phyloP scores from a whole-genome alignment of 345 rosid species.

The Euphorbia lathyris region DNA sequence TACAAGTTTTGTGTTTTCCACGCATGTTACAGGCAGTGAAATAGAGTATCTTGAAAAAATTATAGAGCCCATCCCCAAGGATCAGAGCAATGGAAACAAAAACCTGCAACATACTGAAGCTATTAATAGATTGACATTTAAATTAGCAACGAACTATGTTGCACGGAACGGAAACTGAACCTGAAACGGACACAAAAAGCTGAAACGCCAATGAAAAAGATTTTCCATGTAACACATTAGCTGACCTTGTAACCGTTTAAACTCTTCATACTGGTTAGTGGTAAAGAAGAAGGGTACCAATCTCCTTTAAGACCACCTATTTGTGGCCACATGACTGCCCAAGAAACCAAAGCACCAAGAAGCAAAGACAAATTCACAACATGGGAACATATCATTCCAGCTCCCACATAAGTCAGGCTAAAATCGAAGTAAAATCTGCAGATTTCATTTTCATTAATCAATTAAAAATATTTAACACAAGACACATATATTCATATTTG shows the following conservation, averaged over 20 bases:
- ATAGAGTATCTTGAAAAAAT: no score
- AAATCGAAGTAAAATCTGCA: slow-evolving; percentile 89
- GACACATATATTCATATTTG: neutral
- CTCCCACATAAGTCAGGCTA: no score
- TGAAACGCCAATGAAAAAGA: no score
- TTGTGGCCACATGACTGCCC: no score
- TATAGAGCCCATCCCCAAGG: slow-evolving; percentile 90
- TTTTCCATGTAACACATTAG: no score
- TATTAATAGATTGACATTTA: neutral
- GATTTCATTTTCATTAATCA: slow-evolving; percentile 23
- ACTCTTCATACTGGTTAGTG: slow-evolving; percentile 87
- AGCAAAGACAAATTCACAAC: no score
- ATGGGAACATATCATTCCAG: no score
- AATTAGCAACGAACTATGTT: neutral
- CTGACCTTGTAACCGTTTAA: slow-evolving; percentile 83
- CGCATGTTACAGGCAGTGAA: slow-evolving; percentile 48
- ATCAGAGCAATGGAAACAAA: slow-evolving; percentile 79
- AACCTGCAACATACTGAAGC: slow-evolving; percentile 41
- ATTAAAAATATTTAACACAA: slow-evolving; percentile 2
- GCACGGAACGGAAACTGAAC: no score
- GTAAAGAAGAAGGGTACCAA: no score
- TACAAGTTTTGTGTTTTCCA: slow-evolving; percentile 42
- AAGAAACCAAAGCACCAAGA: no score
- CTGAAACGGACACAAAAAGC: no score
- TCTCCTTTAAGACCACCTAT: no score